Evolutionary conservation across 805 yeast species (phyloP).

Genomic region (Zygoascus bituminiphila): DNA sequence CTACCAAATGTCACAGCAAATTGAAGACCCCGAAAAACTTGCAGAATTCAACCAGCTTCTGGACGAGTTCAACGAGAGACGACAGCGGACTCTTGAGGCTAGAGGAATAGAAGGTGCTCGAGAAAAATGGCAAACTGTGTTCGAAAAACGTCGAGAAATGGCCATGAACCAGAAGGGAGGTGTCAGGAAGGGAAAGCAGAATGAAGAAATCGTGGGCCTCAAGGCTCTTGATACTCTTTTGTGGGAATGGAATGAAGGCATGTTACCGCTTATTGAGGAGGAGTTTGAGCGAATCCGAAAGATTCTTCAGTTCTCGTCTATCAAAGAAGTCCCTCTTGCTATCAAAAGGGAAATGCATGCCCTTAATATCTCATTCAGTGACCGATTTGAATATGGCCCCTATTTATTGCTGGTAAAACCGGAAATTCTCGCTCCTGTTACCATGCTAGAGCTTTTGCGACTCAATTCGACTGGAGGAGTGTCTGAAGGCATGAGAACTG

Average conservation of each 20-base stretch:
- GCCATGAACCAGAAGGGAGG: constrained; percentile 4
- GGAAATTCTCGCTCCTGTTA: constrained; percentile 72
- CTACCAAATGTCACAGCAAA: constrained; percentile 51
- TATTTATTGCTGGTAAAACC: constrained; percentile 64
- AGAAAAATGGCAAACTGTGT: constrained; percentile 81
- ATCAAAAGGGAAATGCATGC: constrained; percentile 11
- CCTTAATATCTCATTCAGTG: constrained; percentile 16
- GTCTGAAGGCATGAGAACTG: constrained; percentile 70
- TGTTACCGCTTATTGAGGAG: constrained; percentile 60
- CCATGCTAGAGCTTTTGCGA: constrained; percentile 74
- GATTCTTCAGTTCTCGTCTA: constrained; percentile 26
- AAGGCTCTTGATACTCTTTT: constrained; percentile 62
- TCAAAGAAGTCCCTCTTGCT: constrained; percentile 18
- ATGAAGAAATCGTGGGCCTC: constrained; percentile 32
- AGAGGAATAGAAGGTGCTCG: constrained; percentile 79
- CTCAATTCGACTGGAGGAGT: constrained; percentile 68
- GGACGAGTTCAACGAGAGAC: constrained; percentile 59
- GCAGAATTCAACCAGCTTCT: constrained; percentile 53
- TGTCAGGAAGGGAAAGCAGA: constrained; percentile 13
- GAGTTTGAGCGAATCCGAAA: constrained; percentile 53
- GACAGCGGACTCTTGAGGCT: constrained; percentile 71
- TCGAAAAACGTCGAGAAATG: constrained; percentile 34
- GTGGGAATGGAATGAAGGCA: constrained; percentile 75
- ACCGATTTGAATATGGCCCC: constrained; percentile 55
- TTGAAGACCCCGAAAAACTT: constrained; percentile 28